Base-by-base conservation (phyloP, 139 green algal genomes). In the Diplosphaera chodatii region DNA sequence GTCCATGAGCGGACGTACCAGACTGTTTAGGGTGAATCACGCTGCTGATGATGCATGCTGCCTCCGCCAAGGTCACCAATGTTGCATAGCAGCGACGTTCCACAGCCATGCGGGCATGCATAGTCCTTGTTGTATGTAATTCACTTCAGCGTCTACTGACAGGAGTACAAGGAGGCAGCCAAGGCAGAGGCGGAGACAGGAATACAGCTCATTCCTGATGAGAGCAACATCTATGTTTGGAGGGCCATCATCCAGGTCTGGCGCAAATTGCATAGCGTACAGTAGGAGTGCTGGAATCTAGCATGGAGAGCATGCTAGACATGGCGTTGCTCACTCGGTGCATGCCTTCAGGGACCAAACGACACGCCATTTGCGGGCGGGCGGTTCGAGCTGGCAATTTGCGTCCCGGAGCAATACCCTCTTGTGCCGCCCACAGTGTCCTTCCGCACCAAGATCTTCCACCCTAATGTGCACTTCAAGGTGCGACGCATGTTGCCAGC, bases 401-500 rank as follows among this genome's bases (percentile, higher is more conserved):
- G 74, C 1, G 87, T 98, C 6, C 94, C 94, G 4, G 84, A 96
- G 69, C 80, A 94, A 68, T 98, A 98, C 75, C 94, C 94, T 0
- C 75, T 98, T 27, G 83, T 90, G 27, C 85, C 92, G 0, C 74
- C 83, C 15, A 63, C 33, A 21, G 64, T 82, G 55, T 76, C 77
- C 23, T 98, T 87, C 82, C 69, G 72, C 20, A 98, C 94, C 30
- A 87, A 87, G 6, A 94, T 98, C 33, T 98, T 98, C 82, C 94
- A 98, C 64, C 93, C 94, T 16, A 98, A 97, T 73, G 82, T 98
- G 0, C 92, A 97, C 71, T 96, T 94, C 68, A 95, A 95, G 85
- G 89, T 92, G 69, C 21, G 80, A 0, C 29, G 55, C 27, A 16
- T 59, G 48, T 59, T 48, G 37, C 8, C 10, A 6, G 22, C 23